Conservation (phyloP, 2,329 filamentous ascomycete genomes). For the Aspergillus texensis region DNA sequence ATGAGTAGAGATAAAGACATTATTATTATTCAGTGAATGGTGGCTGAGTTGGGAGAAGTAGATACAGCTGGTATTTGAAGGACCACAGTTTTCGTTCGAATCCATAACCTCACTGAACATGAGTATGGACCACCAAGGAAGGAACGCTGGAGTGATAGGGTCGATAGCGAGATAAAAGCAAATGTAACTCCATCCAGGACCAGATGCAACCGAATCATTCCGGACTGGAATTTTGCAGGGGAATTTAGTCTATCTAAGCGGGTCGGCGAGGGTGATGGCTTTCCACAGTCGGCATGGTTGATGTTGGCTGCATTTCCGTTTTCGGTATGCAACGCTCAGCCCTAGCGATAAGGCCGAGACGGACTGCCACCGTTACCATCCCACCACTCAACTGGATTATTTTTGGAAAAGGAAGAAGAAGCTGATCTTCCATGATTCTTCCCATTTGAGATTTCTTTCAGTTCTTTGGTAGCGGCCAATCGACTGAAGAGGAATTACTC, state of each 20-base stretch:
- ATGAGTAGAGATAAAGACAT: conserved; percentile 13
- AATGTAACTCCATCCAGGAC: conserved; percentile 4
- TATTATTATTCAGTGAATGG: not conserved
- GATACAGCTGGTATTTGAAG: not conserved
- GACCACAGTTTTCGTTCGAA: not conserved
- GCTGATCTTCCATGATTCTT: conserved; percentile 7
- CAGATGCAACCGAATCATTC: conserved; percentile 15
- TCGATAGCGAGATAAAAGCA: not conserved
- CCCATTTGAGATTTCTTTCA: not conserved
- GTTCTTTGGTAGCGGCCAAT: too few relatives aligned
- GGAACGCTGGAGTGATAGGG: conserved; percentile 11
- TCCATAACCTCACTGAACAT: not conserved
- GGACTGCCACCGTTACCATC: conserved; percentile 16
- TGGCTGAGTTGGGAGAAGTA: conserved; percentile 2
- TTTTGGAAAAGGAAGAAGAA: conserved; percentile 9
- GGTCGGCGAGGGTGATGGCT: not conserved
- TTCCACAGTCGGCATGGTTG: conserved; percentile 7
- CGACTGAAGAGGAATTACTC: not conserved
- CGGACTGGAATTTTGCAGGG: conserved; percentile 1
- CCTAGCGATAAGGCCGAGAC: not conserved
- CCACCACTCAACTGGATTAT: not conserved
- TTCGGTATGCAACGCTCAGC: conserved; percentile 19
- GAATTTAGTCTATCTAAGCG: not conserved
- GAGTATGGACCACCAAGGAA: conserved; percentile 11
- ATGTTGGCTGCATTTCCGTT: conserved; percentile 21